phyloP scores from a whole-genome alignment of 257 asterid species.

The Osmanthus fragrans region DNA sequence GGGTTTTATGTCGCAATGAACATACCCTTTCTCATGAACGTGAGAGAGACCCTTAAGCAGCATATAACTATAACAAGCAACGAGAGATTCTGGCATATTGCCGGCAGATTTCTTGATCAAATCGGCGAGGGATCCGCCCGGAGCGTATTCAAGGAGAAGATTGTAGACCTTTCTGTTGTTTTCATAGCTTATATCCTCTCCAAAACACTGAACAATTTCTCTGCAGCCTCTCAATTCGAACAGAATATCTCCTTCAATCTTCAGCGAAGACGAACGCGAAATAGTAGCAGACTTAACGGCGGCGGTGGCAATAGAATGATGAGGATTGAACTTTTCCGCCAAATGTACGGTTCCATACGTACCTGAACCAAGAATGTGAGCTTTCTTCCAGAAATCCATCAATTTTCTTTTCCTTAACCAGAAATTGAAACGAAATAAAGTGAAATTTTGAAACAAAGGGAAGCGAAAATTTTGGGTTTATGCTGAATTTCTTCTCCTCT shows the following conservation, averaged over 20 bases:
- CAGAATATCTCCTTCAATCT: background rate
- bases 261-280: background rate
- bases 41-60: conserved; percentile 9
- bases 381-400: background rate
- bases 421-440: background rate
- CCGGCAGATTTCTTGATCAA: background rate
- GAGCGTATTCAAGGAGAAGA: conserved; percentile 16
- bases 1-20: conserved; percentile 25
- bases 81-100: background rate
- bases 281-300: background rate
- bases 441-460: too few relatives aligned
- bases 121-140: background rate
- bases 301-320: background rate
- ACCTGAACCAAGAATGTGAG: background rate
- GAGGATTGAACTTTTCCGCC: background rate
- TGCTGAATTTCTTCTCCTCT: too few relatives aligned
- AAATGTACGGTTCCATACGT: background rate
- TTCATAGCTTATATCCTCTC: background rate
- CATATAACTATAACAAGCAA: background rate
- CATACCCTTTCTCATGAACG: background rate
- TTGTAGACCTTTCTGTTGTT: background rate
- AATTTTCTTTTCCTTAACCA: background rate
- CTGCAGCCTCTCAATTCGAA: background rate
- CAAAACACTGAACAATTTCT: background rate
- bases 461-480: background rate